These are phyloP conservation scores for Rhizopus stolonifer DNA, from an alignment of 371 early-diverging fungal species.

Conservation along the genomic window DNA sequence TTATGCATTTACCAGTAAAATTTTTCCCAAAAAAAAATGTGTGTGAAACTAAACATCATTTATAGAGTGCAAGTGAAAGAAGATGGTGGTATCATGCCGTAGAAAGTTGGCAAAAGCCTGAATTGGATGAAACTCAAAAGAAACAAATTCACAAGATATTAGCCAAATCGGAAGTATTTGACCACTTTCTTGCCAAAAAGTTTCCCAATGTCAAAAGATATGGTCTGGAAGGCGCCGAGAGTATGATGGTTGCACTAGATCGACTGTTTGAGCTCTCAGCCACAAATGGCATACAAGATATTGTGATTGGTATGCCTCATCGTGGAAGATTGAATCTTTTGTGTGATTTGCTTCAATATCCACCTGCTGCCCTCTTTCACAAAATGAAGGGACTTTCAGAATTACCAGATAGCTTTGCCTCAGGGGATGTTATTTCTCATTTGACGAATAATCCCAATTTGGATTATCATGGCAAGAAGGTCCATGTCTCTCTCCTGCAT, in stretches of 20 bases:
- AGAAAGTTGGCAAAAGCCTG: slow-evolving; percentile 71
- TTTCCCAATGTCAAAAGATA: slow-evolving; percentile 95
- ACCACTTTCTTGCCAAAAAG: slow-evolving; percentile 93
- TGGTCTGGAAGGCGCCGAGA: slow-evolving; percentile 96
- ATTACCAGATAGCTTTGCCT: slow-evolving; percentile 76
- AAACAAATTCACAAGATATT: slow-evolving; percentile 74
- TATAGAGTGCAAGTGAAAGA: slow-evolving; percentile 76
- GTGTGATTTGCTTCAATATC: slow-evolving; percentile 78
- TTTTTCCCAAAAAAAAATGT: neutral
- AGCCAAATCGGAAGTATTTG: slow-evolving; percentile 86
- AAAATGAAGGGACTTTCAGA: slow-evolving; percentile 92
- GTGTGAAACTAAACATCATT: neutral
- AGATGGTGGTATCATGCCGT: slow-evolving; percentile 88
- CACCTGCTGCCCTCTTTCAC: slow-evolving; percentile 81
- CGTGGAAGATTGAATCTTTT: slow-evolving; percentile 94
- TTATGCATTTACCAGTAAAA: slow-evolving; percentile 84
- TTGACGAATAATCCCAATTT: slow-evolving; percentile 73
- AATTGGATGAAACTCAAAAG: slow-evolving; percentile 61
- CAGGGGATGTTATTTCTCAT: slow-evolving; percentile 93
- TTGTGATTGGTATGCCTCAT: slow-evolving; percentile 95
- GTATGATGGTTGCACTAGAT: slow-evolving; percentile 92
- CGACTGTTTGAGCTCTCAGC: slow-evolving; percentile 75
- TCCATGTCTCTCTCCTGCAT: slow-evolving; percentile 84
- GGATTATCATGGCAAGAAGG: slow-evolving; percentile 57
- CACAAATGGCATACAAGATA: slow-evolving; percentile 70